These are phyloP conservation scores for Suaeda aralocaspica DNA, from an alignment of 148 eudicot genomes.

Conservation along the genomic window DNA sequence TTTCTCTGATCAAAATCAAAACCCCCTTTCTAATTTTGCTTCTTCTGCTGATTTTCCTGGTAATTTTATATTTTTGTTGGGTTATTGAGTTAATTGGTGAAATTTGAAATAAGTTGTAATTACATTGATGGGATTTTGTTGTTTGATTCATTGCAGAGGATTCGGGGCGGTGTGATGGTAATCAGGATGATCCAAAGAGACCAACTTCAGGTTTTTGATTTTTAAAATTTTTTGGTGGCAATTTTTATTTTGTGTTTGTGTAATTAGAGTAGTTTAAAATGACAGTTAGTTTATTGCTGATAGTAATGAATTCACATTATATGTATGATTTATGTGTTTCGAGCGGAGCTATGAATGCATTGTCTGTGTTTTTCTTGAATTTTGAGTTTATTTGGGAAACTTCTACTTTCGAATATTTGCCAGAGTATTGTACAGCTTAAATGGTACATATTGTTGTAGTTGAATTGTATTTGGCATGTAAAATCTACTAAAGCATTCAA, in stretches of 20 bases:
- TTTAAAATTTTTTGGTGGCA: not conserved
- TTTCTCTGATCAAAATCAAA: conserved; percentile 24
- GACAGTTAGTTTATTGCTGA: not conserved
- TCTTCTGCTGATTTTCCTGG: not conserved
- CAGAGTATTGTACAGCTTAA: too few species aligned
- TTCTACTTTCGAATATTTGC: too few species aligned
- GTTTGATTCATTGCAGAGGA: conserved; percentile 6
- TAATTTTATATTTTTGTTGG: not conserved
- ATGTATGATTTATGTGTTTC: not conserved
- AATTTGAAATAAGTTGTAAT: not conserved
- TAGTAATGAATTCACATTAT: not conserved
- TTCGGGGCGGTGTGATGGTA: not conserved
- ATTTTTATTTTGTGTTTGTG: not conserved
- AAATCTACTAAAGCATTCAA: not conserved
- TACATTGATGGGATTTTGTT: not conserved
- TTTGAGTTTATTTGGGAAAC: too few species aligned
- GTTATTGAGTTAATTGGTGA: not conserved
- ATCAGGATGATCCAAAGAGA: not conserved
- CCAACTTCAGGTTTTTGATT: conserved; percentile 6
- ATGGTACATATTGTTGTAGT: not conserved
- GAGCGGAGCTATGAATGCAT: not conserved
- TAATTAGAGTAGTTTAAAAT: not conserved
- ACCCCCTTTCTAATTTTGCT: conserved; percentile 21
- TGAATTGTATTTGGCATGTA: not conserved
- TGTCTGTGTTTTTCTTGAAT: not conserved